Evolutionary conservation across 768 basidiomycete genomes (phyloP), one percentile per base, ranked within the genome.

Genomic region (Hemileccinum rubropunctum): DNA sequence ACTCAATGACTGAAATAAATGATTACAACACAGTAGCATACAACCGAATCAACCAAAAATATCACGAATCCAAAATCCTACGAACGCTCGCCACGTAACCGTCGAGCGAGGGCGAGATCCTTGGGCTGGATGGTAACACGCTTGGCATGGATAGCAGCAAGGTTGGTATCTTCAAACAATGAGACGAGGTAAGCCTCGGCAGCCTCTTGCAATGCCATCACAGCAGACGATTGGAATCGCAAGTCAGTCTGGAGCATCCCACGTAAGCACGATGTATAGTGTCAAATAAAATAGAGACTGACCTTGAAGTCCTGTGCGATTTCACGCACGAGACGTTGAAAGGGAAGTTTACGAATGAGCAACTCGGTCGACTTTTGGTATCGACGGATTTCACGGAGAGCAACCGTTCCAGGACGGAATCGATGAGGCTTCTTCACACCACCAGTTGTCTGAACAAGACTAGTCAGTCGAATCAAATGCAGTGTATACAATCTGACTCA

Each of bases 351-450:
- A 66, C 88, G 80, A 66, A 92, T 90, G 50, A 91, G 77, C 52
- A 89, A 79, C 74, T 91, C 87, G 50, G 87, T 90, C 53, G 85
- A 87, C 75, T 87, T 88, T 74, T 91, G 88, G 78, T 91, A 89
- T 50, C 87, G 80, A 69, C 87, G 72, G 66, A 91, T 91, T 74
- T 91, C 90, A 73, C 88, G 86, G 58, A 91, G 85, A 56, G 90
- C 89, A 65, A 91, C 90, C 45, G 89, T 91, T 73, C 90, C 81
- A 42, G 82, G 82, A 60, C 82, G 74, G 80, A 88, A 90, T 56
- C 88, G 80, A 79, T 91, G 88, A 57, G 88, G 89, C 79, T 91
- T 92, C 86, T 91, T 91, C 57, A 91, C 88, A 80, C 90, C 89
- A 76, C 88, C 89, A 59, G 89, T 80, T 38, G 83, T 71, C 68